Evolutionary conservation across 352 stramenopile genomes (phyloP).

Genomic region (Phytophthora meadii): DNA sequence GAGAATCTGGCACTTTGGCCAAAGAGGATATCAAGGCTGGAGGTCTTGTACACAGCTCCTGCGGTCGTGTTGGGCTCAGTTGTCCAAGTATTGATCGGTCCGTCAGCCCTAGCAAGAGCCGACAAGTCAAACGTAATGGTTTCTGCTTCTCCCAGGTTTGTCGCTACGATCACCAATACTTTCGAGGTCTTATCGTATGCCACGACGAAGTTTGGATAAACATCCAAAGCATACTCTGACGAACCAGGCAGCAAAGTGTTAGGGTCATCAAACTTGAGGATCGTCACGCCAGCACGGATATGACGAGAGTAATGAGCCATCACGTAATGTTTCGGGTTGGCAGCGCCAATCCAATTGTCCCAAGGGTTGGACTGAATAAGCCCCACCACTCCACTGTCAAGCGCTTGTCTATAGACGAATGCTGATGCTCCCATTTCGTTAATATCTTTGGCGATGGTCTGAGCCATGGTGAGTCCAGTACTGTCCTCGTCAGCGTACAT

Average conservation of each 20-base stretch:
- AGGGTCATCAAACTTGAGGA: constrained; percentile 35
- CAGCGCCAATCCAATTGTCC: constrained; percentile 42
- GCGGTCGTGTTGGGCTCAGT: constrained; percentile 11
- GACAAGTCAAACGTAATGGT: constrained; percentile 16
- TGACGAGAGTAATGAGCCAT: constrained; percentile 60
- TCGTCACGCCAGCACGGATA: constrained; percentile 49
- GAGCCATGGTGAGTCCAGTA: constrained; percentile 43
- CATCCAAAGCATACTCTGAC: constrained; percentile 13
- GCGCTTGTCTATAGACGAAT: constrained; percentile 59
- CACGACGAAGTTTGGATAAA: constrained; percentile 15
- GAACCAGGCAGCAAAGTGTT: constrained; percentile 19
- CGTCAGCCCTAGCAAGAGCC: constrained; percentile 1
- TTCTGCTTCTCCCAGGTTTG: constrained; percentile 16
- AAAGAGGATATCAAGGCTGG: constrained; percentile 6
- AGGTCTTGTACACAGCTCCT: constrained; percentile 19
- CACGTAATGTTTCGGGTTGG: constrained; percentile 54
- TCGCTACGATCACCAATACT: constrained; percentile 19
- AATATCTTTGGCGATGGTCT: constrained; percentile 51
- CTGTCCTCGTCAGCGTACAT: constrained; percentile 49
- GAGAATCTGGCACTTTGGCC: constrained; percentile 15
- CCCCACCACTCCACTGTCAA: constrained; percentile 47
- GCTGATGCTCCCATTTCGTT: constrained; percentile 49
- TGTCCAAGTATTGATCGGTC: constrained; percentile 16
- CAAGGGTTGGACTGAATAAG: constrained; percentile 49
- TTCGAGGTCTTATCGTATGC: constrained; percentile 10